Evolutionary conservation across 805 yeast species (phyloP), one percentile per base, ranked within the genome.

Genomic region (Nakazawaea populi): DNA sequence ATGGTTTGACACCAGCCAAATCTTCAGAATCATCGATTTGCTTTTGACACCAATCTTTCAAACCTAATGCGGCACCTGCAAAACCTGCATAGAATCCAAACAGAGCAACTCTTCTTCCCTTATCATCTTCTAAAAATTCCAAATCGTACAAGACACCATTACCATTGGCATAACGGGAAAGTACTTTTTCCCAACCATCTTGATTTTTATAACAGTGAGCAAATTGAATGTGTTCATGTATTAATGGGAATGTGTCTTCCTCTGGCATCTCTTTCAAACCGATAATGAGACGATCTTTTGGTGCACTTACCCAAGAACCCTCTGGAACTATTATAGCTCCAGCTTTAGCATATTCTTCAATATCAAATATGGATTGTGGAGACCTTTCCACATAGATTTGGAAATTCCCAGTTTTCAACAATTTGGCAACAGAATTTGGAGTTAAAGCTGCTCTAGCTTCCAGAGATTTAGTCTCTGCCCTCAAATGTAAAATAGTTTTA

Each of bases 51-150:
- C 98, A 94, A 69, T 90, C 96, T 67, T 81, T 81, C 47, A 92
- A 76, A 62, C 99, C 99, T 51, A 94, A 72, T 35, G 99, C 99
- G 36, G 99, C 99, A 63, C 99, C 99, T 6, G 98, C 99, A 67
- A 94, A 94, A n/a, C 99, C 99, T 43, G 99, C 99, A 68, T 92
- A 92, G 76, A 81, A 94, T n/a, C 99, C 99, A 66, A 94, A 94
- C 7, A 99, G 99, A 43, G 99, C 99, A 31, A 94, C 99, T 72
- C 99, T 87, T 76, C 99, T 87, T 36, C 98, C 98, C 63, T 81
- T 83, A 60, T 87, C 97, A 67, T 94, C 89, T 68, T 88, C 95
- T 67, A 94, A 75, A 65, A 94, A 94, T 73, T 94, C 99, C 58
- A 94, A 75, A 67, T 94, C 99, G 67, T 94, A 94, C 58, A 94